A percentile compares a stretch with the other conserved stretches of the same genome.
phyloP scores from a whole-genome alignment of 2,329 filamentous ascomycete species.

The Cladophialophora carrionii region DNA sequence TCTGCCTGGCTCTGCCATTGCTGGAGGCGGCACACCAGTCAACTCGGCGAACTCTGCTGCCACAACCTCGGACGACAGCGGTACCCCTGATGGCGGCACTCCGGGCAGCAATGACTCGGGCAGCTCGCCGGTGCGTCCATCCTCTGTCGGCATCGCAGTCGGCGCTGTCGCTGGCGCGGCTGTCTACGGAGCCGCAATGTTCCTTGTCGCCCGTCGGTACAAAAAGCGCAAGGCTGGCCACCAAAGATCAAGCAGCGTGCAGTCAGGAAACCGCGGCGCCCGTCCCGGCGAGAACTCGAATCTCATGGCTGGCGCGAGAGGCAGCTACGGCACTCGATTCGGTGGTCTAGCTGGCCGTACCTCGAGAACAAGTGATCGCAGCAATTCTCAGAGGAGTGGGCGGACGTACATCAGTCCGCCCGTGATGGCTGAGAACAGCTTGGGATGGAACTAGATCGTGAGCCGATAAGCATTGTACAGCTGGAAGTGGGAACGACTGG shows the following conservation, averaged over 20 bases:
- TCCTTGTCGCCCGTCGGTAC: conserved; percentile 87
- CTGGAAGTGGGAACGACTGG: conserved; percentile 20
- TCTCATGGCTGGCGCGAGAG: conserved; percentile 59
- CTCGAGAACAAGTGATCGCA: conserved; percentile 69
- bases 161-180: conserved; percentile 77
- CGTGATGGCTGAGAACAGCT: conserved; percentile 89
- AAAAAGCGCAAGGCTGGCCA: conserved; percentile 81
- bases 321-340: conserved; percentile 49
- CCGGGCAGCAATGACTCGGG: conserved; percentile 55
- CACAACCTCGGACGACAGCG: conserved; percentile 46
- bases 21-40: conserved; percentile 46
- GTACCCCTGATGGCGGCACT: conserved; percentile 48
- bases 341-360: conserved; percentile 47
- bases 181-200: conserved; percentile 93
- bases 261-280: conserved; percentile 54
- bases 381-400: conserved; percentile 55
- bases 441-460: conserved; percentile 81
- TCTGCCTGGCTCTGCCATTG: conserved; percentile 52
- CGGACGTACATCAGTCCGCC: conserved; percentile 81
- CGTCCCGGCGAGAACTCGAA: conserved; percentile 48
- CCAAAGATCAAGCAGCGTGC: conserved; percentile 74
- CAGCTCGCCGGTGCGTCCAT: conserved; percentile 45
- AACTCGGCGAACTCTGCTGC: conserved; percentile 37
- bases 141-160: conserved; percentile 69
- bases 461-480: conserved; percentile 24